Conservation (phyloP, 495 filamentous ascomycete species). For the Lophiotrema nucula region DNA sequence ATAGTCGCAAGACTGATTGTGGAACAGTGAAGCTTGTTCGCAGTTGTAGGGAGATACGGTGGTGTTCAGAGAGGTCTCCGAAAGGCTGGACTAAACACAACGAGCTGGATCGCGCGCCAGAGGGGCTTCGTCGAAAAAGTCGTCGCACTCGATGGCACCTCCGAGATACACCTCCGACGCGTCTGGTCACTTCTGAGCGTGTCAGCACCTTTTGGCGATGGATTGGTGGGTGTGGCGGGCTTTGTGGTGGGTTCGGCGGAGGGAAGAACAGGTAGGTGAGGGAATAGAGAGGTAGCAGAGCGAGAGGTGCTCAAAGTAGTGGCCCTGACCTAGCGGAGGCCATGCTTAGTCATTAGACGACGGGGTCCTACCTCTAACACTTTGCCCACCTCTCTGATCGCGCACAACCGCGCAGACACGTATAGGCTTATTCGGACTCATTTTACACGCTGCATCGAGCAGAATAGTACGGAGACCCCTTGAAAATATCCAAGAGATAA, state of each 20-base stretch:
- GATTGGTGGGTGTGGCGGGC: conserved; percentile 25
- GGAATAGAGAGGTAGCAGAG: conserved; percentile 27
- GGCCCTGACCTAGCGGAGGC: conserved; percentile 1
- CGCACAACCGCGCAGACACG: too few relatives aligned
- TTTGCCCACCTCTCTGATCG: conserved; percentile 4
- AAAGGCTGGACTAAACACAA: not conserved
- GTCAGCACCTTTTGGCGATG: conserved; percentile 14
- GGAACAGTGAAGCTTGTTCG: too few relatives aligned
- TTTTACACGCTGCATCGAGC: conserved; percentile 20
- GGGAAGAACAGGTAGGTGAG: conserved; percentile 18
- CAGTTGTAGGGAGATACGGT: not conserved
- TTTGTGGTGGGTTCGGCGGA: conserved; percentile 18
- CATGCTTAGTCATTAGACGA: not conserved
- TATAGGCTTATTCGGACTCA: conserved; percentile 40
- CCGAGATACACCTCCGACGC: conserved; percentile 30
- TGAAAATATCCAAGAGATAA: too few relatives aligned
- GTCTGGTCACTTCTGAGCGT: conserved; percentile 24
- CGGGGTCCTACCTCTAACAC: not conserved
- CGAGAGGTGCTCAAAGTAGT: conserved; percentile 18
- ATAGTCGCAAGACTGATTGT: too few relatives aligned
- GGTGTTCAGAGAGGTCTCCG: not conserved
- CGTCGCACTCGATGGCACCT: conserved; percentile 19
- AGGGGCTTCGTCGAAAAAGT: conserved; percentile 21
- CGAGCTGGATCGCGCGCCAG: conserved; percentile 14
- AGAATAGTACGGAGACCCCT: too few relatives aligned